Conservation (phyloP, 345 rosid species). For the Populus euphratica region DNA sequence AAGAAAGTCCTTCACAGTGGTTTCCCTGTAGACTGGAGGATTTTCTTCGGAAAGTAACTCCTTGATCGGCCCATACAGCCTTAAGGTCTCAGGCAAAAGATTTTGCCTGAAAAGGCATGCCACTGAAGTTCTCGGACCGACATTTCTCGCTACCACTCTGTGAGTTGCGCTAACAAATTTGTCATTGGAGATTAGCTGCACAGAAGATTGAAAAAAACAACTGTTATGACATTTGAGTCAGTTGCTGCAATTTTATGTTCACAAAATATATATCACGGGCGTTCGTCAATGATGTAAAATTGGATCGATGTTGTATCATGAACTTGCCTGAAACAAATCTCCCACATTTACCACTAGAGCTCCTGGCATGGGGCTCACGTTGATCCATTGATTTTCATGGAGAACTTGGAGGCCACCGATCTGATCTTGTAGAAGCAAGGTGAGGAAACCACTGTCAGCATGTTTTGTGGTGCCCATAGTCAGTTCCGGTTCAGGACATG, state of each 20-base stretch:
- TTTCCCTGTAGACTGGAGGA: conserved; percentile 8
- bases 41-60: conserved; percentile 13
- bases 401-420: conserved; percentile 21
- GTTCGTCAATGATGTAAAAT: neutral
- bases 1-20: conserved; percentile 1
- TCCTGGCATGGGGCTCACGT: conserved; percentile 11
- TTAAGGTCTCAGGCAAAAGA: neutral
- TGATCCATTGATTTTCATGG: conserved; percentile 10
- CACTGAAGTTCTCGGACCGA: conserved; percentile 21
- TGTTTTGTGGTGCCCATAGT: conserved; percentile 7
- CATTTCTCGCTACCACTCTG: neutral
- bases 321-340: conserved; percentile 10
- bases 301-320: neutral
- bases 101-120: conserved; percentile 4
- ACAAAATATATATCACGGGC: neutral
- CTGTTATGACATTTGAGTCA: neutral
- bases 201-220: neutral
- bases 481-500: conserved; percentile 19
- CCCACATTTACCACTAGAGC: conserved; percentile 12
- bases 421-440: conserved; percentile 19
- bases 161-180: conserved; percentile 5
- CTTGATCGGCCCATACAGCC: conserved; percentile 16
- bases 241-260: neutral
- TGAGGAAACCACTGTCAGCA: conserved; percentile 11
- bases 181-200: conserved; percentile 11